These are phyloP conservation scores for Lathyrus aphaca DNA, from an alignment of 306 rosid species.

Conservation along the genomic window DNA sequence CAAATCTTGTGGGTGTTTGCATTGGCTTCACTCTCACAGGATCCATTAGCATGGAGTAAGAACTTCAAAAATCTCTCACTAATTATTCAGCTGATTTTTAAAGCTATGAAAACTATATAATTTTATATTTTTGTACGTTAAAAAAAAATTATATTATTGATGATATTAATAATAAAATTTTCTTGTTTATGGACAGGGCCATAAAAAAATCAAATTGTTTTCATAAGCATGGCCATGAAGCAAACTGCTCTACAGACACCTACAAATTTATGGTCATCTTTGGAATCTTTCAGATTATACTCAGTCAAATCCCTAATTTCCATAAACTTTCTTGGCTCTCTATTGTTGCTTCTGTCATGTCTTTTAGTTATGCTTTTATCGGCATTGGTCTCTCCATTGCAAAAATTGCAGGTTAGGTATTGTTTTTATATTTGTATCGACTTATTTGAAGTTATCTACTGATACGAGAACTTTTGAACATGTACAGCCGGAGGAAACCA, in stretches of 20 bases:
- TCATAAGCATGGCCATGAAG: constrained; percentile 43
- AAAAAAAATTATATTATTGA: no score
- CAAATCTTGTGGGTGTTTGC: constrained; percentile 37
- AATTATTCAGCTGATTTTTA: not conserved
- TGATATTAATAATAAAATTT: not conserved
- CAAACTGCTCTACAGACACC: constrained; percentile 17
- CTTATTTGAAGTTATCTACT: no score
- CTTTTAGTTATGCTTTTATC: constrained; percentile 47
- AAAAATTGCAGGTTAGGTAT: constrained; percentile 48
- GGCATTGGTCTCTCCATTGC: constrained; percentile 51
- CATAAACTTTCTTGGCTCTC: constrained; percentile 51
- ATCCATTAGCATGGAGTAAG: constrained; percentile 59
- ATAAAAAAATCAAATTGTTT: constrained; percentile 48
- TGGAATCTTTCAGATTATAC: constrained; percentile 37
- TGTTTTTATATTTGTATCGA: no score
- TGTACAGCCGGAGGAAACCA: constrained; percentile 27
- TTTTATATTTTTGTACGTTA: no score
- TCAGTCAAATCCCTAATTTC: constrained; percentile 52
- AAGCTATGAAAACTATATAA: not conserved
- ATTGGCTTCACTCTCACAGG: constrained; percentile 50
- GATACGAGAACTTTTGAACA: not conserved
- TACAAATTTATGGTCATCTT: constrained; percentile 36
- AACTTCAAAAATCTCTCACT: not conserved
- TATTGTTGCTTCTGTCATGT: constrained; percentile 47
- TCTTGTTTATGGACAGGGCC: constrained; percentile 43